phyloP scores from a whole-genome alignment of 495 filamentous ascomycete species.

The Podospora sp. region DNA sequence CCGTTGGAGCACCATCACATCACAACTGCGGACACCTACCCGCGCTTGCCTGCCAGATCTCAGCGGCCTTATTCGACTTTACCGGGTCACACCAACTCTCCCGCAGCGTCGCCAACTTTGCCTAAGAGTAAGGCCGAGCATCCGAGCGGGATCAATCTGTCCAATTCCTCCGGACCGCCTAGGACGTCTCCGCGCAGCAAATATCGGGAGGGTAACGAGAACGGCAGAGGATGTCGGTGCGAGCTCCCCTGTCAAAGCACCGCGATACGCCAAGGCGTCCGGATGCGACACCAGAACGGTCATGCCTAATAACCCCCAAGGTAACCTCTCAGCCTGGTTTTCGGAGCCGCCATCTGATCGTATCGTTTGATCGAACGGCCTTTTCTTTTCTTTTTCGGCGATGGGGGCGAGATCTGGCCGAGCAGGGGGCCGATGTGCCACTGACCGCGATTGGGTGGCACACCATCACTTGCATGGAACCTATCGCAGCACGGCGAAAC shows the following conservation, averaged over 20 bases:
- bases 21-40: constrained; percentile 2
- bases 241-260: background rate
- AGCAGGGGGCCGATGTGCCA: background rate
- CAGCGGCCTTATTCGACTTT: constrained; percentile 3
- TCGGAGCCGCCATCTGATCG: constrained; percentile 10
- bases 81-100: constrained; percentile 12
- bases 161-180: background rate
- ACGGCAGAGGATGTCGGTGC: background rate
- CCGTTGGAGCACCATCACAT: constrained; percentile 18
- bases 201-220: background rate
- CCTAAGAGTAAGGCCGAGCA: constrained; percentile 13
- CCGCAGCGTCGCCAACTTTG: background rate
- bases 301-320: background rate
- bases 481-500: constrained; percentile 20
- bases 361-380: background rate
- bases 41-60: constrained; percentile 11
- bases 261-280: background rate
- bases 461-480: constrained; percentile 9
- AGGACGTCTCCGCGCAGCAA: background rate
- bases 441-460: background rate
- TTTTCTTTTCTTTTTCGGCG: constrained; percentile 15
- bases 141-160: constrained; percentile 3
- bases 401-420: constrained; percentile 11
- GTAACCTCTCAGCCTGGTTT: background rate
- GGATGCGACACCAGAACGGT: background rate